Conservation (phyloP, 495 filamentous ascomycete genomes). For the Chaetomium fimeti region DNA sequence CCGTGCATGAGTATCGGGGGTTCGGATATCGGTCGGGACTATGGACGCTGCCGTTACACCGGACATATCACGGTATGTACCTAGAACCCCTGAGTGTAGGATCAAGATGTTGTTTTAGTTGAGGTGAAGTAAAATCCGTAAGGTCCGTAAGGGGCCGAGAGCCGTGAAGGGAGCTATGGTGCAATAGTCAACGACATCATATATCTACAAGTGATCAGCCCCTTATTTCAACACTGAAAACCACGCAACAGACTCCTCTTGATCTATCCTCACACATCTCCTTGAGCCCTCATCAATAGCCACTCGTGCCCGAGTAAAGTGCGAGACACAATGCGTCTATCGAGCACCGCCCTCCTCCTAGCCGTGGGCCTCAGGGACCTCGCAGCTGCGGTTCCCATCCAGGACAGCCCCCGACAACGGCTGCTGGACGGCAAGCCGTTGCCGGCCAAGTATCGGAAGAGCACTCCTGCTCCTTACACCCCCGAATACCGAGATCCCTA, state of each 20-base stretch:
- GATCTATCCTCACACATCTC: too few relatives aligned
- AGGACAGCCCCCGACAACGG: constrained; percentile 53
- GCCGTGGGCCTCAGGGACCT: constrained; percentile 36
- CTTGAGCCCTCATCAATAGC: neutral
- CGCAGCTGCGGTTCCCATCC: constrained; percentile 42
- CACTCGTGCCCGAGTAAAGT: neutral
- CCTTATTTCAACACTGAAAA: neutral
- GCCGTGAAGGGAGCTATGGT: neutral
- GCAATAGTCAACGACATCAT: neutral
- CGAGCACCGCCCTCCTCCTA: constrained; percentile 29
- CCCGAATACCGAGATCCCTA: constrained; percentile 46
- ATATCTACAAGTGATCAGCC: neutral
- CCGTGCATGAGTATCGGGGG: too few relatives aligned
- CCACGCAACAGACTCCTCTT: neutral
- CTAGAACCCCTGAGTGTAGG: too few relatives aligned
- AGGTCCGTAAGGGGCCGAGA: neutral
- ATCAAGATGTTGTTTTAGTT: neutral
- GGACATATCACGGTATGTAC: too few relatives aligned
- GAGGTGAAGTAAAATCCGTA: neutral
- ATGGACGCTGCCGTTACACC: too few relatives aligned
- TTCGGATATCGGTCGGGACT: too few relatives aligned
- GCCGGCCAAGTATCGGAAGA: constrained; percentile 43
- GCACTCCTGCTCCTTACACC: constrained; percentile 43
- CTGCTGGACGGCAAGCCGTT: constrained; percentile 48
- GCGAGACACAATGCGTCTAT: constrained; percentile 35